Evolutionary conservation across 2,329 filamentous ascomycete species (phyloP).

Genomic region (Chaetomiaceae sp.): DNA sequence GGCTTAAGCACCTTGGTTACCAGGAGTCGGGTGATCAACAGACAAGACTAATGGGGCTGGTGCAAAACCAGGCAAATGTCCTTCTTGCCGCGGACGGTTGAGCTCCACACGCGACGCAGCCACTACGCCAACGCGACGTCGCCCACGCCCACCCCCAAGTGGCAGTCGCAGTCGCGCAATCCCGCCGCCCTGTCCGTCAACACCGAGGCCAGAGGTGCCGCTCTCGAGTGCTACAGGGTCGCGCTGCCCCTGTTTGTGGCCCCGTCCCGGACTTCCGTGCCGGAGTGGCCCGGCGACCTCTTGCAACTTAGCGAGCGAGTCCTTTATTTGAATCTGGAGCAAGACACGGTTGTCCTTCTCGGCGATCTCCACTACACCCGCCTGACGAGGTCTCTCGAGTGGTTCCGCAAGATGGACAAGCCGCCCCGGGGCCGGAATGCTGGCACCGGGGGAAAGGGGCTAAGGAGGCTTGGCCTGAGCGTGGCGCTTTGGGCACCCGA

Average conservation of each 20-base stretch:
- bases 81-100: conserved; percentile 32
- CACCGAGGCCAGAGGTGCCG: conserved; percentile 31
- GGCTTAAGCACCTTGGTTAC: no score
- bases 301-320: conserved; percentile 19
- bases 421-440: neutral
- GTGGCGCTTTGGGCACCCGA: conserved; percentile 26
- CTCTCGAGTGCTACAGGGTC: conserved; percentile 31
- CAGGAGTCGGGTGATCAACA: neutral
- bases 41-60: conserved; percentile 1
- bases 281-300: conserved; percentile 20
- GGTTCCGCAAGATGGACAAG: conserved; percentile 24
- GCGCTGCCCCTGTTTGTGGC: conserved; percentile 26
- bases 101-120: conserved; percentile 30
- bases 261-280: conserved; percentile 3
- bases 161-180: conserved; percentile 32
- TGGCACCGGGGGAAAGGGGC: conserved; percentile 14
- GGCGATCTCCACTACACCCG: conserved; percentile 27
- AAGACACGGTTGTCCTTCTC: conserved; percentile 32
- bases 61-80: conserved; percentile 25
- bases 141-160: conserved; percentile 21
- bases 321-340: conserved; percentile 30
- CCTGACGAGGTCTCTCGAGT: conserved; percentile 22
- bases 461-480: conserved; percentile 28
- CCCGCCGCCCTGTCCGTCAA: conserved; percentile 31
- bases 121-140: conserved; percentile 29